Evolutionary conservation across 1,284 basidiomycete species (phyloP).

Genomic region (Agaricales sp.): DNA sequence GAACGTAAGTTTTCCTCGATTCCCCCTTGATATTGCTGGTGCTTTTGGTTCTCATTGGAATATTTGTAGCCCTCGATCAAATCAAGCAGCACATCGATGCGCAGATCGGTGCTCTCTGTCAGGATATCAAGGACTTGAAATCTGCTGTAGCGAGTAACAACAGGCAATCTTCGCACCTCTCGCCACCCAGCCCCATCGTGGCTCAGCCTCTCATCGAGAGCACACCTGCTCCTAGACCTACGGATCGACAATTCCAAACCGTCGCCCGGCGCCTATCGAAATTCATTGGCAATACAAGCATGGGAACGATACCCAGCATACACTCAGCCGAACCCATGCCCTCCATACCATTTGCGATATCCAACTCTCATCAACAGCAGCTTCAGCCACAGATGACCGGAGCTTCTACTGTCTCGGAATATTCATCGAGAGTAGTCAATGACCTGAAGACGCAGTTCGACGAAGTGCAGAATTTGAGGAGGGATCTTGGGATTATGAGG

Average conservation of each 20-base stretch:
- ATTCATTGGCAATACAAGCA: constrained; percentile 36
- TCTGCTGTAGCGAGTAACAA: constrained; percentile 44
- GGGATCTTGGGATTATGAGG: constrained; percentile 88
- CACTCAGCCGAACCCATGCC: constrained; percentile 16
- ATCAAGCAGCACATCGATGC: constrained; percentile 97
- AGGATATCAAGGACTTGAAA: constrained; percentile 89
- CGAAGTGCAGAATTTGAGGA: constrained; percentile 86
- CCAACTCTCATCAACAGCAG: constrained; percentile 31
- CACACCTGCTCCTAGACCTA: constrained; percentile 53
- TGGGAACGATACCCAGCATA: constrained; percentile 15
- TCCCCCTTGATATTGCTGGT: constrained; percentile 5
- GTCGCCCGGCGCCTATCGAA: constrained; percentile 63
- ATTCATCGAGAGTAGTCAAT: constrained; percentile 58
- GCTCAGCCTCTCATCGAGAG: constrained; percentile 47
- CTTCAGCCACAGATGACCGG: constrained; percentile 68
- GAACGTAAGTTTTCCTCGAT: constrained; percentile 63
- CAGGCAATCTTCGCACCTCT: constrained; percentile 31
- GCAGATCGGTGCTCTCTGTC: constrained; percentile 77
- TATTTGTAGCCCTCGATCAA: constrained; percentile 80
- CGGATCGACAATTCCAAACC: constrained; percentile 61
- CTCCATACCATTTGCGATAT: constrained; percentile 25
- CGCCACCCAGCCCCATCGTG: constrained; percentile 30
- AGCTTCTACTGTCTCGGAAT: constrained; percentile 60
- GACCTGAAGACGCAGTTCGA: constrained; percentile 90
- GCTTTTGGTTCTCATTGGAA: constrained; percentile 12